Evolutionary conservation across 2,329 filamentous ascomycete species (phyloP).

Genomic region (Botrytis tulipae): DNA sequence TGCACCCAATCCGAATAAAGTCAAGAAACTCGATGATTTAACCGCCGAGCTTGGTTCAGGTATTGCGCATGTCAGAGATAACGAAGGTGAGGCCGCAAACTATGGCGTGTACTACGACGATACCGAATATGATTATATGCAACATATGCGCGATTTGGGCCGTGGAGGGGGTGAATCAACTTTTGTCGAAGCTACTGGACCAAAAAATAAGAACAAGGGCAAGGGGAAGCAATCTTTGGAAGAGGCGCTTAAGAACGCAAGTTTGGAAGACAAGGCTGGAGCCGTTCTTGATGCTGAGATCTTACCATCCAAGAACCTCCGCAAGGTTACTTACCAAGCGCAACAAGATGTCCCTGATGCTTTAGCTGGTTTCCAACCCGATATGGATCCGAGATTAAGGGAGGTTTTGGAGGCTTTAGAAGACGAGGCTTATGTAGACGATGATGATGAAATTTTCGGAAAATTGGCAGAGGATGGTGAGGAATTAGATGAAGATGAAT

Average conservation of each 20-base stretch:
- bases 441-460: constrained; percentile 79
- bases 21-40: constrained; percentile 73
- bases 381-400: constrained; percentile 91
- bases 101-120: constrained; percentile 95
- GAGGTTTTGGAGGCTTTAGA: constrained; percentile 93
- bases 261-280: constrained; percentile 52
- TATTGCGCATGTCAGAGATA: constrained; percentile 66
- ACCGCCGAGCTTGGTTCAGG: constrained; percentile 71
- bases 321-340: constrained; percentile 78
- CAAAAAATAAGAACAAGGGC: constrained; percentile 64
- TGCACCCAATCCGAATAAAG: constrained; percentile 50
- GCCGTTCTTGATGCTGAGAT: constrained; percentile 71
- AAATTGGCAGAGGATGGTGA: constrained; percentile 65
- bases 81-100: constrained; percentile 94
- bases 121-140: constrained; percentile 98
- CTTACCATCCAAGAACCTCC: constrained; percentile 75
- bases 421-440: constrained; percentile 89
- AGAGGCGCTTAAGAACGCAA: constrained; percentile 70
- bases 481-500: constrained; percentile 78
- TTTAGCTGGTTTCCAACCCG: constrained; percentile 90
- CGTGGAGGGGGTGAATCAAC: constrained; percentile 67
- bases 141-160: constrained; percentile 90
- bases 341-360: constrained; percentile 91
- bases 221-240: constrained; percentile 78
- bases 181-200: constrained; percentile 72